phyloP scores from a whole-genome alignment of 108 stramenopile species.

The Skeletonema potamos region DNA sequence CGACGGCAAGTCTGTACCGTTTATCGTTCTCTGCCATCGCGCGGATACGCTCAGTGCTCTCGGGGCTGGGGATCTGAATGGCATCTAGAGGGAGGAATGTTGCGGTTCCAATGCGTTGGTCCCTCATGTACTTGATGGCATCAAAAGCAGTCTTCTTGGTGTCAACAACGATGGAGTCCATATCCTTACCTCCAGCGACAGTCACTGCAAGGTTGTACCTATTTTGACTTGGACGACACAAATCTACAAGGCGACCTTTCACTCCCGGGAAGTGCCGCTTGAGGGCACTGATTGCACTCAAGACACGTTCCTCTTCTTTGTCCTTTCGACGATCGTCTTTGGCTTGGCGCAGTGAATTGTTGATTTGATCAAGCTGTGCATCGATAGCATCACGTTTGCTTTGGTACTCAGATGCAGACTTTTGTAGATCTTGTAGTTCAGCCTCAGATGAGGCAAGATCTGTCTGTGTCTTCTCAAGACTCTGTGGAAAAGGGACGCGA shows the following conservation, averaged over 20 bases:
- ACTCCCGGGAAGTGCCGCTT: constrained; percentile 93
- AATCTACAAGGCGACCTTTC: constrained; percentile 91
- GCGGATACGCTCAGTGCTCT: constrained; percentile 86
- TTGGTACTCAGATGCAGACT: constrained; percentile 54
- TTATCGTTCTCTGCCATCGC: constrained; percentile 74
- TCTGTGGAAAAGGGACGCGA: constrained; percentile 27
- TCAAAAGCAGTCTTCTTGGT: constrained; percentile 87
- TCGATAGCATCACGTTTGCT: constrained; percentile 77
- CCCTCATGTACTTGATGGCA: constrained; percentile 94
- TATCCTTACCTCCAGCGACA: constrained; percentile 96
- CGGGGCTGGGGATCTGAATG: constrained; percentile 72
- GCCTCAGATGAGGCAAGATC: constrained; percentile 64
- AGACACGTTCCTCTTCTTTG: constrained; percentile 84
- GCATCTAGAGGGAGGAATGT: constrained; percentile 95
- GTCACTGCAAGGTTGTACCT: constrained; percentile 93
- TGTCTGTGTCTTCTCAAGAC: constrained; percentile 59
- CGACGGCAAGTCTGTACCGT: constrained; percentile 82
- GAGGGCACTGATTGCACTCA: constrained; percentile 75
- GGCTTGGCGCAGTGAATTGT: constrained; percentile 79
- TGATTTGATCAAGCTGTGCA: constrained; percentile 78
- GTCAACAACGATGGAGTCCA: constrained; percentile 97
- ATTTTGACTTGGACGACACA: constrained; percentile 92
- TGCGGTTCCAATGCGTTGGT: constrained; percentile 91
- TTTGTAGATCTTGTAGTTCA: constrained; percentile 55
- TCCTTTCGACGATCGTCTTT: constrained; percentile 77